Base-by-base conservation (phyloP, 177 flowering plant species). In the Vitis hybrid region DNA sequence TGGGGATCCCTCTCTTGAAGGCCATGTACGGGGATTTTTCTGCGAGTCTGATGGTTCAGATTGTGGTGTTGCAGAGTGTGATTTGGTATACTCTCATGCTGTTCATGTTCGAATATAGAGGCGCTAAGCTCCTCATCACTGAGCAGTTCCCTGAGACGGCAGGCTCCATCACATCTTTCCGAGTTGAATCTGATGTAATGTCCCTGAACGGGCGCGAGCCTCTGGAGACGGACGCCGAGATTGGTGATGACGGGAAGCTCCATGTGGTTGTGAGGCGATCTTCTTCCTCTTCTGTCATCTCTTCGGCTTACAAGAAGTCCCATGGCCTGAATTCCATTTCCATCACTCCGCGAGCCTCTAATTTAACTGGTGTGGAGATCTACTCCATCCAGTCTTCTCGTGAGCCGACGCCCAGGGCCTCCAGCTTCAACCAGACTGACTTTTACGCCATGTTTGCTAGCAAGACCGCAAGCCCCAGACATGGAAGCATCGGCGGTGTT, bases 141-240 rank as follows among this genome's bases (percentile, higher is more conserved):
- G 90, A 87, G 60, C 90, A 87, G 71, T 87, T 87, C 65, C 90
- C 90, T 1, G 87, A 83, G 50, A 85, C 87, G 1, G 90, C 87
- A 4, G 88, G 73, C 1, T 82, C 84, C 18, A 85, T 87, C 62
- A 80, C 86, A 1, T 85, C 90, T 9, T 83, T 87, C 58, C 33
- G 82, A 6, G 86, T 87, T 2, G 90, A 87, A 1, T 83, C 88
- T 7, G 90, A 85, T 38, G 83, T 87, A 28, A 64, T 87, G 2
- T 87, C 90, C 1, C 76, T 87, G 19, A 83, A 83, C 64, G 88
- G 90, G 0, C 70, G 87, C 1, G 90, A 87, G 52, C 85, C 84
- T 0, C 38, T 86, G 8, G 82, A 82, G 61, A 64, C 90, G 1
- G 86, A 87, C 47, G 88, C 90, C 1, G 87, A 83, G 76, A 81